phyloP scores from a whole-genome alignment of 371 early-diverging fungal genomes.

The Zopfochytrium polystomum region DNA sequence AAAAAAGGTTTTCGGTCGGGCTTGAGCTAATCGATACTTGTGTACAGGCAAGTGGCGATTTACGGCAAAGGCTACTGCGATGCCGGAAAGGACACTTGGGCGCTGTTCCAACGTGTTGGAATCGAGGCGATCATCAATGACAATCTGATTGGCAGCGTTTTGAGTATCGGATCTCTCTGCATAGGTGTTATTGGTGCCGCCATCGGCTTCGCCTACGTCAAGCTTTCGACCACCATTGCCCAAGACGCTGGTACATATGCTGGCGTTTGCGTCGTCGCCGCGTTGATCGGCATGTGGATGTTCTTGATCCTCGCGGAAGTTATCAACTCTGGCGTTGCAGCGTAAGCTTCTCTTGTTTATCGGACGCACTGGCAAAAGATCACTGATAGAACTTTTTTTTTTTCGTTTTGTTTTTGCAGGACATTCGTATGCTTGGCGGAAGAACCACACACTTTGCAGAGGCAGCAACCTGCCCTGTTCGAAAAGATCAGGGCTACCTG shows the following conservation, averaged over 20 bases:
- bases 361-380: background rate
- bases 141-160: constrained; percentile 65
- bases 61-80: constrained; percentile 84
- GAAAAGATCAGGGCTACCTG: constrained; percentile 11
- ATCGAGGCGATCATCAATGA: constrained; percentile 88
- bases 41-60: constrained; percentile 81
- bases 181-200: constrained; percentile 36
- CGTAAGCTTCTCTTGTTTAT: constrained; percentile 9
- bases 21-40: constrained; percentile 30
- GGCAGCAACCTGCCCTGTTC: constrained; percentile 23
- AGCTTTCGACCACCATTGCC: constrained; percentile 5
- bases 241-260: constrained; percentile 7
- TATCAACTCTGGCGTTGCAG: constrained; percentile 16
- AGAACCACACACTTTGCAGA: constrained; percentile 26
- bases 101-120: constrained; percentile 77
- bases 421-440: constrained; percentile 29
- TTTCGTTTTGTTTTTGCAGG: background rate
- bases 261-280: constrained; percentile 12
- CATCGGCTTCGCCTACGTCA: constrained; percentile 26
- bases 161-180: constrained; percentile 44
- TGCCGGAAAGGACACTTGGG: constrained; percentile 86
- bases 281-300: constrained; percentile 26
- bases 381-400: constrained; percentile 4
- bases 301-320: constrained; percentile 26
- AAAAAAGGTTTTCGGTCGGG: constrained; percentile 85